phyloP scores from a whole-genome alignment of 2,329 filamentous ascomycete species.

The Mycosphaerella sp. region DNA sequence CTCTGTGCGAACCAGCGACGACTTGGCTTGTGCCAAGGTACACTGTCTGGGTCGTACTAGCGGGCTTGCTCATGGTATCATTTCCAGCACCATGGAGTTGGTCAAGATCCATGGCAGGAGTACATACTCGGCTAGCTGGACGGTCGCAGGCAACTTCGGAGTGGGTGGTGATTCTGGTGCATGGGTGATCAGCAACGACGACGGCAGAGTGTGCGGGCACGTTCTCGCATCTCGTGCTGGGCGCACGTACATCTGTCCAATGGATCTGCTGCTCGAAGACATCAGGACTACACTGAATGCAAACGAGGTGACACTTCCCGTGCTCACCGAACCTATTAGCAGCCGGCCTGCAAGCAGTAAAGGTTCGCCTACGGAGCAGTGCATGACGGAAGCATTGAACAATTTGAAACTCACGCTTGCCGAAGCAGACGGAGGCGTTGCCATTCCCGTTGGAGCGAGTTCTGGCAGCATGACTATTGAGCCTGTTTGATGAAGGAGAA shows the following conservation, averaged over 20 bases:
- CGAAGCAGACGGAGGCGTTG: slow-evolving; percentile 18
- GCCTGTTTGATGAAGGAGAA: slow-evolving; percentile 11
- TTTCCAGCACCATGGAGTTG: slow-evolving; percentile 69
- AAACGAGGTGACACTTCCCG: slow-evolving; percentile 62
- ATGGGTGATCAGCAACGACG: slow-evolving; percentile 76
- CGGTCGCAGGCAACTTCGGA: slow-evolving; percentile 53
- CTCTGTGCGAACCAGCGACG: slow-evolving; percentile 54
- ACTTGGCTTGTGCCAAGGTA: slow-evolving; percentile 68
- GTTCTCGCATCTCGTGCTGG: slow-evolving; percentile 70
- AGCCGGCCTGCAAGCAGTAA: slow-evolving; percentile 6
- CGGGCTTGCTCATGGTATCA: slow-evolving; percentile 70
- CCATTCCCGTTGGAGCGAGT: slow-evolving; percentile 15
- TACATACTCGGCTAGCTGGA: slow-evolving; percentile 68
- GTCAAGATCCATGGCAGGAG: slow-evolving; percentile 82
- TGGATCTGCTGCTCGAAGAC: slow-evolving; percentile 83
- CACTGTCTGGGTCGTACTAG: slow-evolving; percentile 86
- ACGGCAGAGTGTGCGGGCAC: slow-evolving; percentile 80
- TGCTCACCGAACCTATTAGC: slow-evolving; percentile 37
- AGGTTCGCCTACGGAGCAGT: slow-evolving; percentile 9
- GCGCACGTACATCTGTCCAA: slow-evolving; percentile 87
- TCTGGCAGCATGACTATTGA: slow-evolving; percentile 14
- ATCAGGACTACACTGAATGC: slow-evolving; percentile 74
- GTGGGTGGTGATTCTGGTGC: slow-evolving; percentile 88
- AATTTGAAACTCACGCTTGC: slow-evolving; percentile 15
- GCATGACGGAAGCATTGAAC: slow-evolving; percentile 19